Evolutionary conservation across 305 asterid species (phyloP).

Genomic region (Rubia tinctorum): DNA sequence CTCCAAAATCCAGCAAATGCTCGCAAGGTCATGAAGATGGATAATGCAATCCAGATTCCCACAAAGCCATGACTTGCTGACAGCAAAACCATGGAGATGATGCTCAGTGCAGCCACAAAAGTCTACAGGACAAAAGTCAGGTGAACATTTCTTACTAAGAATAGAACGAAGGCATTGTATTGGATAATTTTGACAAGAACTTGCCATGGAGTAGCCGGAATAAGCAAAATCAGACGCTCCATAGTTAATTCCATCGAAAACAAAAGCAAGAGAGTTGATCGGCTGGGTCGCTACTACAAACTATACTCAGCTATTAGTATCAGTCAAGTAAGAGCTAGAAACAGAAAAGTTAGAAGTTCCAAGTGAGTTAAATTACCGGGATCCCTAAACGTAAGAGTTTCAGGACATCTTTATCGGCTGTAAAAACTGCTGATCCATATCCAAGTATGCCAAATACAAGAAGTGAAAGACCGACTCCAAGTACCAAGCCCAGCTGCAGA

Average conservation of each 20-base stretch:
- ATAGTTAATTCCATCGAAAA: conserved; percentile 86
- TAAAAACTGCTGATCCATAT: conserved; percentile 34
- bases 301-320: conserved; percentile 36
- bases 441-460: conserved; percentile 26
- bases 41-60: conserved; percentile 44
- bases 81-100: conserved; percentile 28
- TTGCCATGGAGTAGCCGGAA: conserved; percentile 49
- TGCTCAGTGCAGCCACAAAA: conserved; percentile 29
- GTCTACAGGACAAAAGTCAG: conserved; percentile 21
- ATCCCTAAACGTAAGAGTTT: conserved; percentile 37
- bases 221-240: conserved; percentile 80
- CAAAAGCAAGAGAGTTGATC: conserved; percentile 83
- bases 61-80: conserved; percentile 39
- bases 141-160: not conserved
- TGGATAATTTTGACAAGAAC: conserved; percentile 11
- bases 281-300: conserved; percentile 96
- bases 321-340: not conserved
- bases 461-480: conserved; percentile 35
- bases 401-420: conserved; percentile 31
- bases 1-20: conserved; percentile 43
- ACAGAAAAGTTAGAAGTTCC: not conserved
- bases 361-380: conserved; percentile 34
- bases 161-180: not conserved
- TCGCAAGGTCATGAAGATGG: conserved; percentile 45
- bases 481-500: conserved; percentile 40